These are phyloP conservation scores for Phialemoniopsis sp. DNA, from an alignment of 2,329 filamentous ascomycete genomes.

Conservation along the genomic window DNA sequence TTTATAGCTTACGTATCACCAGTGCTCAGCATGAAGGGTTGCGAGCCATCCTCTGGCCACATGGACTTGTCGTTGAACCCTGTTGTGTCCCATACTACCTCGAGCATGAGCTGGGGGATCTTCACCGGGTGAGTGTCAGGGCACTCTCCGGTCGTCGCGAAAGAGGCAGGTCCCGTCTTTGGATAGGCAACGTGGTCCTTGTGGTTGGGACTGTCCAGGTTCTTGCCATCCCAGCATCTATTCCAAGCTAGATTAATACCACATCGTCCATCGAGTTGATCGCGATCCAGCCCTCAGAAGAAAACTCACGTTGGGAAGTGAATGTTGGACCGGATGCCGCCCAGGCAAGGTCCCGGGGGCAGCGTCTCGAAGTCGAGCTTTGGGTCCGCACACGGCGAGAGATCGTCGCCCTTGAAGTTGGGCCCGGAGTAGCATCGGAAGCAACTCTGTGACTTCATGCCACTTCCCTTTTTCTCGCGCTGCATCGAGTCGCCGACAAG, in stretches of 20 bases:
- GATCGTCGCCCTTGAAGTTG: conserved; percentile 31
- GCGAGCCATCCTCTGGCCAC: conserved; percentile 30
- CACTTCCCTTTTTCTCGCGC: conserved; percentile 17
- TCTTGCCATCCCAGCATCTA: conserved; percentile 41
- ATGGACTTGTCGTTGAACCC: conserved; percentile 28
- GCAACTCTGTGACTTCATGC: conserved; percentile 25
- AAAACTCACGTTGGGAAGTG: conserved; percentile 47
- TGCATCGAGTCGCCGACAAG: conserved; percentile 27
- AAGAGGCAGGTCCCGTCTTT: conserved; percentile 29
- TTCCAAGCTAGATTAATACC: conserved; percentile 36
- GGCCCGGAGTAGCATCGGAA: conserved; percentile 33
- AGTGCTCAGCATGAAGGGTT: conserved; percentile 28
- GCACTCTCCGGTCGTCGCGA: conserved; percentile 24
- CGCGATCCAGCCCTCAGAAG: conserved; percentile 12
- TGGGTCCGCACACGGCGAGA: conserved; percentile 32
- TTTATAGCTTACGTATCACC: conserved; percentile 19
- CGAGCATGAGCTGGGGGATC: conserved; percentile 8
- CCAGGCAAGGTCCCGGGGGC: conserved; percentile 29
- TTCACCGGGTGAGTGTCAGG: conserved; percentile 11
- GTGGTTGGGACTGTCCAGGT: conserved; percentile 36
- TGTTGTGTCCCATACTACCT: conserved; percentile 35
- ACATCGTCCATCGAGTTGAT: conserved; percentile 10
- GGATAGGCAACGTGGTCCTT: conserved; percentile 37
- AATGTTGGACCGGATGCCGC: conserved; percentile 37
- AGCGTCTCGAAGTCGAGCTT: conserved; percentile 36